A percentile compares a stretch with the other conserved stretches of the same genome.
Evolutionary conservation across 2,329 filamentous ascomycete species (phyloP).

Genomic region (Orbilia quercus): DNA sequence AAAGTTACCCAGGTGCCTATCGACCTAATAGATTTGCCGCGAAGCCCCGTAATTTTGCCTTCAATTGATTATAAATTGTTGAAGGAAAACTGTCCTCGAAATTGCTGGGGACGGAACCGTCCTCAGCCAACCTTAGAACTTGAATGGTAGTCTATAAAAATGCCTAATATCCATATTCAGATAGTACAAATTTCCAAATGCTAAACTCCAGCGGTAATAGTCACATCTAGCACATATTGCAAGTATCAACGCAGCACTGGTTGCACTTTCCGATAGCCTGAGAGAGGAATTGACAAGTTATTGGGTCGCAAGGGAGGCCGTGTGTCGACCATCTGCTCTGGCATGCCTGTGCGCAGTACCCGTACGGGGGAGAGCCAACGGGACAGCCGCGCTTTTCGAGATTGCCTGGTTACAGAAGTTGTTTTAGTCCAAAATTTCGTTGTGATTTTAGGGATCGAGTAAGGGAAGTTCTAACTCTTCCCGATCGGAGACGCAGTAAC

Average conservation of each 20-base stretch:
- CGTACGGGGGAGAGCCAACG: constrained; percentile 17
- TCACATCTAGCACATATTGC: not conserved
- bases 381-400: constrained; percentile 40
- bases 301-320: not conserved
- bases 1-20: too few relatives aligned
- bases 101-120: too few relatives aligned
- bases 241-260: constrained; percentile 19
- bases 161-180: too few relatives aligned
- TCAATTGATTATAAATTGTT: too few relatives aligned
- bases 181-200: too few relatives aligned
- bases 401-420: not conserved
- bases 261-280: not conserved
- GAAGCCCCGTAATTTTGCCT: too few relatives aligned
- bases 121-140: too few relatives aligned
- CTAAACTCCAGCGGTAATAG: too few relatives aligned
- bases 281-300: constrained; percentile 3
- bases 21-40: too few relatives aligned
- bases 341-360: constrained; percentile 34
- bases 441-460: too few relatives aligned
- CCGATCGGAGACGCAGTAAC: constrained; percentile 13
- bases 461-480: not conserved
- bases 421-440: not conserved
- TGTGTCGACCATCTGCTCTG: constrained; percentile 8
- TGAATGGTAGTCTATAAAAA: too few relatives aligned
- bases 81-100: too few relatives aligned